Conservation (phyloP, 148 eudicot genomes). For the Cornus controversa region DNA sequence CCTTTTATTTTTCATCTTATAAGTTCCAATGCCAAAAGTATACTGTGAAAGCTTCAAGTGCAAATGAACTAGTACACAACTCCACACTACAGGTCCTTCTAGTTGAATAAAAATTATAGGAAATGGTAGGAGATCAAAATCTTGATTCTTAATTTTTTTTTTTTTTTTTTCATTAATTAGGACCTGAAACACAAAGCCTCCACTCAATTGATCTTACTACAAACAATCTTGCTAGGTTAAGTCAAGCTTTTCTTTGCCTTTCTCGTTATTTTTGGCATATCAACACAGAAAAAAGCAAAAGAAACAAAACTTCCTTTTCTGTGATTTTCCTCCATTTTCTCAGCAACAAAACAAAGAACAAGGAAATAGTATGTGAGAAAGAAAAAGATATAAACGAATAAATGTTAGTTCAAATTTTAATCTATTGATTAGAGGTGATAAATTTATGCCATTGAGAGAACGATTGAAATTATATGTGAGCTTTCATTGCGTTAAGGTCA, state of each 20-base stretch:
- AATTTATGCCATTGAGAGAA: background rate
- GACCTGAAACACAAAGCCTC: background rate
- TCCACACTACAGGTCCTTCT: background rate
- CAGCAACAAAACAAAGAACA: background rate
- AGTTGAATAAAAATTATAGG: background rate
- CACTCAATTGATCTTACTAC: background rate
- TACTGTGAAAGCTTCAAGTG: background rate
- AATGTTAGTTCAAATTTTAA: no score
- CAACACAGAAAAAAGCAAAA: no score
- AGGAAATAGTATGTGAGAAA: background rate
- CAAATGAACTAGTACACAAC: background rate
- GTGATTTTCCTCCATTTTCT: background rate
- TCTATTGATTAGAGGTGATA: background rate
- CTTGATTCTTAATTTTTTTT: background rate
- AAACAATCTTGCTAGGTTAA: background rate
- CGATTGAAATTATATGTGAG: background rate
- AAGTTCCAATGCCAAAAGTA: background rate
- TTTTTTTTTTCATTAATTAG: background rate
- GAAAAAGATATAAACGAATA: background rate
- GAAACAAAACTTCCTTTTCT: no score
- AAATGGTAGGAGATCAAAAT: background rate
- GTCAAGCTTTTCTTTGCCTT: background rate
- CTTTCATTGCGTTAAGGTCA: background rate
- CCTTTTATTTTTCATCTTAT: background rate
- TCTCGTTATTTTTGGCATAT: background rate